A percentile compares a stretch with the other conserved stretches of the same genome.
phyloP scores from a whole-genome alignment of 2,329 filamentous ascomycete genomes.

The Colletotrichum orchidophilum region DNA sequence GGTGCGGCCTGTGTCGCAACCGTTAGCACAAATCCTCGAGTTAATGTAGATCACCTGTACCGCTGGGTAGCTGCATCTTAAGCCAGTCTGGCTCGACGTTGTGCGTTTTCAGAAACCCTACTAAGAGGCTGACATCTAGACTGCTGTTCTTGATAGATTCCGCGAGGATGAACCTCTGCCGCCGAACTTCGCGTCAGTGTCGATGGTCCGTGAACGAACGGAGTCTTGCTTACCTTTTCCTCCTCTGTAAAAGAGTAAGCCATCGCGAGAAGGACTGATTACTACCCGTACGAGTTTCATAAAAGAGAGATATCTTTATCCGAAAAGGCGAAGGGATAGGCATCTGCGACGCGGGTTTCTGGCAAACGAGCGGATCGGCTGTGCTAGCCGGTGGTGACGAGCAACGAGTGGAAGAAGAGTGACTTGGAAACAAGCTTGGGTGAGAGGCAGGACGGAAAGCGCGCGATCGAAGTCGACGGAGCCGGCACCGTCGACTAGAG shows the following conservation, averaged over 20 bases:
- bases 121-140: slow-evolving; percentile 56
- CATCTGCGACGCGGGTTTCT: slow-evolving; percentile 30
- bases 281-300: slow-evolving; percentile 1
- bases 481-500: slow-evolving; percentile 15
- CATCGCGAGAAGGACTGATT: slow-evolving; percentile 32
- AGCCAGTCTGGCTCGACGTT: slow-evolving; percentile 55
- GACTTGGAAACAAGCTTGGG: slow-evolving; percentile 12
- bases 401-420: background rate
- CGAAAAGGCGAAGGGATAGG: background rate
- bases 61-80: slow-evolving; percentile 57
- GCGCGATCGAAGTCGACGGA: slow-evolving; percentile 12
- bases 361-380: slow-evolving; percentile 24
- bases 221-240: slow-evolving; percentile 57
- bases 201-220: background rate
- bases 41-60: slow-evolving; percentile 42
- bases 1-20: slow-evolving; percentile 51
- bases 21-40: slow-evolving; percentile 11
- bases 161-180: slow-evolving; percentile 65
- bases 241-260: slow-evolving; percentile 54
- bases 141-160: slow-evolving; percentile 67
- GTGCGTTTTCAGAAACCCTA: slow-evolving; percentile 54
- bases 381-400: background rate
- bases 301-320: background rate
- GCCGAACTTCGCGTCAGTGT: slow-evolving; percentile 23
- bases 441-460: background rate